Base-by-base conservation (phyloP, 2,329 filamentous ascomycete species). In the Colletotrichum sansevieriae region DNA sequence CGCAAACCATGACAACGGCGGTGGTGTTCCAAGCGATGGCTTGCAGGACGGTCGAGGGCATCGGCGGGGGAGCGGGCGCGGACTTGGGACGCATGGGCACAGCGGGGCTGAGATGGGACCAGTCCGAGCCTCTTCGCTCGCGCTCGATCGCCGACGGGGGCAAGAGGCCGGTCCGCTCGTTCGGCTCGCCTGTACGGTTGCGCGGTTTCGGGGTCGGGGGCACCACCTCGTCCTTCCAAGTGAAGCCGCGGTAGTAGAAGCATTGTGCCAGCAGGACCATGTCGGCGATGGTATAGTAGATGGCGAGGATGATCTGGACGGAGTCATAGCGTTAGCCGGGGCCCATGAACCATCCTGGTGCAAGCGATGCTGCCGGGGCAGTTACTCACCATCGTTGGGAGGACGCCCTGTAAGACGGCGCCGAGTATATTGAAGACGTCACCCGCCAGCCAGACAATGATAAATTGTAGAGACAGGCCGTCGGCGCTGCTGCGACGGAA, bases 341-440 rank as follows among this genome's bases (percentile, higher is more conserved):
- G 62, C 68, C 43, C 57, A 46, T 33, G 60, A 54, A 49, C 43
- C 51, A 60, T 12, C 55, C 37, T 58, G 58, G 70, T 44, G 51
- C 25, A 12, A 22, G 25, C 39, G 22, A 35, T 33, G 8, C 41
- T 51, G 18, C 29, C 47, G 44, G 58, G 62, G 52, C 9, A 20
- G 25, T 13, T 10, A 73, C 81, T 70, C 77, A 90, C 87, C 94
- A 98, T 98, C 0, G 95, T 99, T 1, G 96, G 95, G 62, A 98
- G 81, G 7, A 99, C 95, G 63, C 93, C 92, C 78, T 98, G 95
- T 11, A 98, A 80, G 15, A 98, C 89, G 18, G 94, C 93, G n/a
- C 95, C 95, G 3, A 97, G 85, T 71, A 98, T 97, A 78, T 98
- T 98, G 85, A 97, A 98, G 72, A 98, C 90, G 89, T 99, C 96